phyloP scores from a whole-genome alignment of 2,329 filamentous ascomycete species.

The Bisporella sp. region DNA sequence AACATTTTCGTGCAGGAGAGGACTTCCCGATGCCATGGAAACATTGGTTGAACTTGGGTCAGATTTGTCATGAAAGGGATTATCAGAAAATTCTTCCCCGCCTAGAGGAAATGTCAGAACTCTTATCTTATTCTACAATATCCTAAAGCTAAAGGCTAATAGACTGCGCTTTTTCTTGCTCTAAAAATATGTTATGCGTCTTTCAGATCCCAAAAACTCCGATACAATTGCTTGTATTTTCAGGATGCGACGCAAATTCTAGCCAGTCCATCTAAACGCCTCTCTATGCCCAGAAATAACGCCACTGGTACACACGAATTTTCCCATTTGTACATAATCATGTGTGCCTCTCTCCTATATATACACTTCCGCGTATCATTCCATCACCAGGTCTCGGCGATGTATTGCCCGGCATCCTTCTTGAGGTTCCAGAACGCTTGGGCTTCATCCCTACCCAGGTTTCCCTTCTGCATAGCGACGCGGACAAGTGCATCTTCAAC shows the following conservation, averaged over 20 bases:
- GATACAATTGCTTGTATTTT: neutral
- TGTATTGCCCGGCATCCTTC: slow-evolving; percentile 90
- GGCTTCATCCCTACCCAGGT: slow-evolving; percentile 75
- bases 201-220: neutral
- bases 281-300: neutral
- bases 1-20: no score
- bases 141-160: no score
- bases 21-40: no score
- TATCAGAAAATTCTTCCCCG: no score
- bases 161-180: no score
- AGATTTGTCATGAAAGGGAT: no score
- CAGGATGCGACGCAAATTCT: neutral
- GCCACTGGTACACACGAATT: neutral
- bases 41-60: no score
- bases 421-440: slow-evolving; percentile 85
- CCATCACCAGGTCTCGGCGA: slow-evolving; percentile 67
- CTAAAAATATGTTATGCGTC: no score
- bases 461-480: slow-evolving; percentile 88
- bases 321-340: neutral
- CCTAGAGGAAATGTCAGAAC: no score
- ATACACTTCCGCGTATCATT: no score
- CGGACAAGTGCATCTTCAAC: slow-evolving; percentile 83
- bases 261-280: neutral
- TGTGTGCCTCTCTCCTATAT: neutral
- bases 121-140: no score